Percentiles rank a stretch among this genome's conserved stretches.
Conservation (phyloP, 2,329 filamentous ascomycete species). For the Pestalotiopsis sp. region DNA sequence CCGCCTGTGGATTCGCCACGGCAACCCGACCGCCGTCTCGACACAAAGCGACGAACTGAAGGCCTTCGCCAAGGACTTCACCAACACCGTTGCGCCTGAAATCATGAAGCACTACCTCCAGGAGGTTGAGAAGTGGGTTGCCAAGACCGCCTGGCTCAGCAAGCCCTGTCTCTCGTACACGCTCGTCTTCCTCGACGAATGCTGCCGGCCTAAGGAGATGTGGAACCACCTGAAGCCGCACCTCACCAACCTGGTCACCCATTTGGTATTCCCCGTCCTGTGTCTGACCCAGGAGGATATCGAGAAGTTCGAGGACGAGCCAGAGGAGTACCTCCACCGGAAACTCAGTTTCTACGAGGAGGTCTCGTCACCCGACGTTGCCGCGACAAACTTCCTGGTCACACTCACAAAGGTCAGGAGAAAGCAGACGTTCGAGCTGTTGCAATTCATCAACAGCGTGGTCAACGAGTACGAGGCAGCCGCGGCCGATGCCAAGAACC, state of each 20-base stretch:
- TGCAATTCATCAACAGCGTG: conserved; percentile 92
- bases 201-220: conserved; percentile 95
- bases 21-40: conserved; percentile 77
- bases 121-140: conserved; percentile 97
- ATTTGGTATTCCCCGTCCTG: conserved; percentile 93
- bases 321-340: conserved; percentile 93
- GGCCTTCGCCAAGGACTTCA: conserved; percentile 88
- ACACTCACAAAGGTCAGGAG: conserved; percentile 91
- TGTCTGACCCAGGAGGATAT: conserved; percentile 92
- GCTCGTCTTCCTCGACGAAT: conserved; percentile 93
- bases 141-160: conserved; percentile 92
- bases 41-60: conserved; percentile 78
- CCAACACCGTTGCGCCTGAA: conserved; percentile 87
- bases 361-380: conserved; percentile 90
- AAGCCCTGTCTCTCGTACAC: conserved; percentile 92
- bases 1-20: conserved; percentile 91
- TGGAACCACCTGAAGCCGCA: conserved; percentile 94
- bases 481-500: conserved; percentile 86
- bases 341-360: conserved; percentile 99
- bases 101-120: conserved; percentile 93
- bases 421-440: conserved; percentile 93
- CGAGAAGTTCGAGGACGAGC: conserved; percentile 91
- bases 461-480: conserved; percentile 90
- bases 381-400: conserved; percentile 94
- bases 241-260: conserved; percentile 88